Evolutionary conservation across 257 asterid species (phyloP), one percentile per base, ranked within the genome.

Genomic region (Catharanthus roseus): DNA sequence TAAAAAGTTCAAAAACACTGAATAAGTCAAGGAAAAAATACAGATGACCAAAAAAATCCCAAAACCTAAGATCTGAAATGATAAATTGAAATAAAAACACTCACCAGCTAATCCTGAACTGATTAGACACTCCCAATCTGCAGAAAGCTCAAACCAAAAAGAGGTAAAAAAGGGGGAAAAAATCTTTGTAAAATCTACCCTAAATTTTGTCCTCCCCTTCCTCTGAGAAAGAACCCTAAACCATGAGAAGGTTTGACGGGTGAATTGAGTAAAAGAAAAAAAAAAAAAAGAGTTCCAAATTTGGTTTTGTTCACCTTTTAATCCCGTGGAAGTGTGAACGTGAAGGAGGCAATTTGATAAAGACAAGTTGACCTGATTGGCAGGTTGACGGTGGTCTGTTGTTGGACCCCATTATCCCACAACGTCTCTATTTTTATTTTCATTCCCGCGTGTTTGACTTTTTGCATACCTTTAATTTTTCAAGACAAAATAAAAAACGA

Each of bases 391-490:
- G 88, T 78, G 41, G 42, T 49, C 75, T 15, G 36, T 26, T 5
- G 67, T 38, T 72, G 57, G 47, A 18, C 24, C 34, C 68, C 68
- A 16, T 26, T 24, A 56, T 33, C 38, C 42, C 13, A n/a, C 65
- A 64, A 67, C 68, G 67, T 73, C 79, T 24, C 45, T 19, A 10
- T 1, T 76, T 74, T 65, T 72, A 73, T 45, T 74, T 49, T 41
- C 67, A 36, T 68, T 61, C 73, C 75, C 73, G 77, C 84, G 79
- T 79, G 31, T 77, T 78, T 84, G 88, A 86, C 88, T 67, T 51
- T 23, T 2, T 18, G 4, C n/a, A n/a, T n/a, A n/a, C n/a, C n/a
- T n/a, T n/a, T n/a, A n/a, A n/a, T n/a, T n/a, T n/a, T n/a, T n/a
- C n/a, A n/a, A n/a, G n/a, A n/a, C n/a, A n/a, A n/a, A n/a, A n/a